These are phyloP conservation scores for Chrysanthemum seticuspe DNA, from an alignment of 129 eudicot species.

Conservation along the genomic window DNA sequence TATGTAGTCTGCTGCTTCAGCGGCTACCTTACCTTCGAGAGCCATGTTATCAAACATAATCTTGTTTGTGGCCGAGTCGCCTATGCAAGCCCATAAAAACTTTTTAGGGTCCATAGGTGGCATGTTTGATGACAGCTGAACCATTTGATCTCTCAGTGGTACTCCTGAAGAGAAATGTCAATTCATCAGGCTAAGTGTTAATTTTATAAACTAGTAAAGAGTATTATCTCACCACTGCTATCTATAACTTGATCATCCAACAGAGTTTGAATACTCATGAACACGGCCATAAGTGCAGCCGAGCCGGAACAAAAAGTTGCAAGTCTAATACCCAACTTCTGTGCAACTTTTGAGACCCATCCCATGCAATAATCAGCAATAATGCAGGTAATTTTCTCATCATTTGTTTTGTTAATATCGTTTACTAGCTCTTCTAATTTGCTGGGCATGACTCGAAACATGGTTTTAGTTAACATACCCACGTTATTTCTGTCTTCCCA, in stretches of 20 bases:
- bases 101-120: constrained; percentile 38
- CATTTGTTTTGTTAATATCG: constrained; percentile 21
- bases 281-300: constrained; percentile 25
- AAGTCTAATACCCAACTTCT: not conserved
- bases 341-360: constrained; percentile 41
- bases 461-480: constrained; percentile 19
- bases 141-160: constrained; percentile 30
- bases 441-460: constrained; percentile 25
- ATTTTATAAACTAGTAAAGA: not conserved
- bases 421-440: constrained; percentile 42
- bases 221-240: constrained; percentile 6
- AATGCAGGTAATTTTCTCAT: constrained; percentile 39
- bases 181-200: not conserved
- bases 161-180: constrained; percentile 31
- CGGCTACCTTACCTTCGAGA: constrained; percentile 3
- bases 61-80: constrained; percentile 17
- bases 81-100: constrained; percentile 37
- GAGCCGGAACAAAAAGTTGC: constrained; percentile 36
- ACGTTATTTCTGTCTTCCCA: constrained; percentile 46
- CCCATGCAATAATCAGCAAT: constrained; percentile 43
- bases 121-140: constrained; percentile 44
- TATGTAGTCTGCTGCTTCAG: constrained; percentile 32
- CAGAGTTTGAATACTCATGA: constrained; percentile 30
- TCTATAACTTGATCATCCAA: constrained; percentile 42
- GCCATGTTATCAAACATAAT: constrained; percentile 11